These are phyloP conservation scores for Cucurbita ficifolia DNA, from an alignment of 306 rosid species.

Conservation along the genomic window DNA sequence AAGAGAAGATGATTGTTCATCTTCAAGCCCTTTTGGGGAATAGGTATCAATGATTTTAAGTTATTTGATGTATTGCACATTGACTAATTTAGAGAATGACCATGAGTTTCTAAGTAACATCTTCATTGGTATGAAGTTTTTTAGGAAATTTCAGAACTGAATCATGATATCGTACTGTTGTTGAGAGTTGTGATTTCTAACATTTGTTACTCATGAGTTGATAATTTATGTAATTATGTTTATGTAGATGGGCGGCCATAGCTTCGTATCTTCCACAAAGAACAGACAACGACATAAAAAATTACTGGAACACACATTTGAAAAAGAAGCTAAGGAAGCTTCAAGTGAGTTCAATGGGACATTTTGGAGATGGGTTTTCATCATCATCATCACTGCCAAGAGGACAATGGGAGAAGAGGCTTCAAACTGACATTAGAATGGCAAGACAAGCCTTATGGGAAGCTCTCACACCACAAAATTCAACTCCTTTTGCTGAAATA, in stretches of 20 bases:
- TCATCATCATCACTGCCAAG: conserved; percentile 18
- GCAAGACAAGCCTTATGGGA: conserved; percentile 46
- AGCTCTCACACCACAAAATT: conserved; percentile 38
- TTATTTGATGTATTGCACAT: too few species aligned
- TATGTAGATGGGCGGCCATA: conserved; percentile 61
- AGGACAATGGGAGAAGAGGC: conserved; percentile 71
- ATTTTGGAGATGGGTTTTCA: conserved; percentile 14
- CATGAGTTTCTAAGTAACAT: too few species aligned
- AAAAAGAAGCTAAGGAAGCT: conserved; percentile 43
- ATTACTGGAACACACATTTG: conserved; percentile 61
- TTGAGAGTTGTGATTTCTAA: too few species aligned
- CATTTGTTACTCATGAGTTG: too few species aligned
- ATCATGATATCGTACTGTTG: too few species aligned
- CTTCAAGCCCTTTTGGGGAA: conserved; percentile 71
- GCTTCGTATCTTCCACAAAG: conserved; percentile 66
- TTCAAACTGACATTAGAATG: conserved; percentile 50
- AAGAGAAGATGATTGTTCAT: conserved; percentile 60
- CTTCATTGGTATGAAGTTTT: too few species aligned
- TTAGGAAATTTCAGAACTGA: too few species aligned
- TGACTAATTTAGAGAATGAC: too few species aligned
- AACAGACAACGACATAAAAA: conserved; percentile 60
- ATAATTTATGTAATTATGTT: too few species aligned
- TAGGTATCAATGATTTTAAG: conserved; percentile 16
- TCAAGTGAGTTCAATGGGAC: conserved; percentile 8
- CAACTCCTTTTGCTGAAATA: background rate